These are phyloP conservation scores for Diaporthe humulicola DNA, from an alignment of 2,329 filamentous ascomycete genomes.

Conservation along the genomic window DNA sequence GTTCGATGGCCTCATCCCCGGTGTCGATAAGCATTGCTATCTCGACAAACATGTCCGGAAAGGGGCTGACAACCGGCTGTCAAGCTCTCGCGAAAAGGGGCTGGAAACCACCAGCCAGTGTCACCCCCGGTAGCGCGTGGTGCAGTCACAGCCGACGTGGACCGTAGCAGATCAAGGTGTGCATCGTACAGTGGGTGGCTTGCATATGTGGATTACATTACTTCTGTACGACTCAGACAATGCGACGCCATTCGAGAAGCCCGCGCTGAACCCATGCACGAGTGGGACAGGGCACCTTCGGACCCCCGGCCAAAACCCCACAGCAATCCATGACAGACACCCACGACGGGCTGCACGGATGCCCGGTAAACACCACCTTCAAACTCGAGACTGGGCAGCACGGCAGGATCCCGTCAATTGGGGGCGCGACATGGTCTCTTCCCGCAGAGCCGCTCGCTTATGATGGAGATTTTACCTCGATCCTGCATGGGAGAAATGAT, in stretches of 20 bases:
- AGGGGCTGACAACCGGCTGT: not conserved
- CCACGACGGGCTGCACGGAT: not conserved
- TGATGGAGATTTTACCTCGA: constrained; percentile 13
- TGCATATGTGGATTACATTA: constrained; percentile 15
- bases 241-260: constrained; percentile 14
- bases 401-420: not conserved
- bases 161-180: not conserved
- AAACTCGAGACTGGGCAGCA: not conserved
- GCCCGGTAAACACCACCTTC: not conserved
- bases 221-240: constrained; percentile 11
- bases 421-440: not conserved
- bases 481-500: constrained; percentile 27
- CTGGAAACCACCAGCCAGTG: not conserved
- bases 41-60: constrained; percentile 28
- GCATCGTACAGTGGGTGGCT: constrained; percentile 5
- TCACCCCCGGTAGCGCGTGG: constrained; percentile 17
- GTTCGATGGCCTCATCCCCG: constrained; percentile 9
- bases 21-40: constrained; percentile 18
- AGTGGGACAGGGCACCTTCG: not conserved
- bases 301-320: not conserved
- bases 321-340: constrained; percentile 4
- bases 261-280: not conserved
- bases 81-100: constrained; percentile 7
- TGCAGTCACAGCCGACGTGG: constrained; percentile 13
- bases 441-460: constrained; percentile 17